Evolutionary conservation across 2,329 filamentous ascomycete species (phyloP).

Genomic region (Knufia fluminis): DNA sequence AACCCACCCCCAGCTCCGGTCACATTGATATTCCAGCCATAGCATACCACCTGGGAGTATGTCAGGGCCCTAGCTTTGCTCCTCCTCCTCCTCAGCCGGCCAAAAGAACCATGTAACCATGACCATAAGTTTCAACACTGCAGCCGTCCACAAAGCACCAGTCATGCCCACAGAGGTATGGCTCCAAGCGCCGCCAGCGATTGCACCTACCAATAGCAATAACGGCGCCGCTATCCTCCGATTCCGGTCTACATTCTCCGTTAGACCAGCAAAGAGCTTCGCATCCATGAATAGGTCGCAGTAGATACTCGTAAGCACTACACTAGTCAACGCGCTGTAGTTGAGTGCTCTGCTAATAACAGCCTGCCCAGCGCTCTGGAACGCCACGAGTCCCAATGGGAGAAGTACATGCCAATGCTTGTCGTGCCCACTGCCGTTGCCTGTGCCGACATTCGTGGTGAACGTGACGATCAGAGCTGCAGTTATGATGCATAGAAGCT

Average conservation of each 20-base stretch:
- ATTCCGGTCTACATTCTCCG: conserved; percentile 45
- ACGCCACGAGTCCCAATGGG: conserved; percentile 61
- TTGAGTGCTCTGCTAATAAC: conserved; percentile 62
- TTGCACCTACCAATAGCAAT: conserved; percentile 44
- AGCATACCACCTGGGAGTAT: no score
- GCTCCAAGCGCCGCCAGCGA: conserved; percentile 47
- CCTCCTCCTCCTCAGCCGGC: conserved; percentile 37
- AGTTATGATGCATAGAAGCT: conserved; percentile 35
- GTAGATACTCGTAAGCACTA: conserved; percentile 73
- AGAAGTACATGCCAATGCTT: conserved; percentile 53
- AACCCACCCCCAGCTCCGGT: no score
- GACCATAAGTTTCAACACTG: conserved; percentile 47
- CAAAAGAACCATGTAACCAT: conserved; percentile 53
- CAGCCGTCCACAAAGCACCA: conserved; percentile 53
- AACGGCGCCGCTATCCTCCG: conserved; percentile 43
- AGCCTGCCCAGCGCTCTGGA: conserved; percentile 70
- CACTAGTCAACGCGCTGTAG: conserved; percentile 63
- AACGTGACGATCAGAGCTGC: conserved; percentile 37
- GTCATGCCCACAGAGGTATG: conserved; percentile 43
- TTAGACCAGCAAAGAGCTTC: conserved; percentile 32
- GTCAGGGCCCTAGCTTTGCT: no score
- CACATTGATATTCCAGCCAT: no score
- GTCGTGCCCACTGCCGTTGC: conserved; percentile 37
- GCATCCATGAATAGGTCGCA: conserved; percentile 68
- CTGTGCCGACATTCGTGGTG: conserved; percentile 18